phyloP scores from a whole-genome alignment of 345 rosid genomes.

The Euclidium syriacum region DNA sequence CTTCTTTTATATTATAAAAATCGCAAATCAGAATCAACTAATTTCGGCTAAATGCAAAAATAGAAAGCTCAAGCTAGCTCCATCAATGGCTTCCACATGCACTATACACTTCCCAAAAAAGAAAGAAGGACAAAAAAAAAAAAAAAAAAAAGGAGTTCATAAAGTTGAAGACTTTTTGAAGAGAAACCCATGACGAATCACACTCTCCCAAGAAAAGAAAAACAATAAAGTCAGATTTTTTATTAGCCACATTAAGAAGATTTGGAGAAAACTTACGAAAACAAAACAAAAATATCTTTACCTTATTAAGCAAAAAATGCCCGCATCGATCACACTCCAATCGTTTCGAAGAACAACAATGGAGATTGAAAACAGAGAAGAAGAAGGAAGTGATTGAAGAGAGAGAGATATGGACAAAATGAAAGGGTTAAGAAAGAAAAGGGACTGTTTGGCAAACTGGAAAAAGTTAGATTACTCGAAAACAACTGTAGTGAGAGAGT shows the following conservation, averaged over 20 bases:
- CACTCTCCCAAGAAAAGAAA: neutral
- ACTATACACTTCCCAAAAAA: neutral
- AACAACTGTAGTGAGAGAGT: conserved; percentile 17
- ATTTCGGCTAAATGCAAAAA: neutral
- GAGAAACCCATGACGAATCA: conserved; percentile 28
- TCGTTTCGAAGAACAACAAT: conserved; percentile 7
- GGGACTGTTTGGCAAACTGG: conserved; percentile 21
- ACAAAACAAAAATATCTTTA: neutral
- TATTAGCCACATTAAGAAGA: conserved; percentile 17
- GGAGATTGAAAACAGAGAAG: conserved; percentile 1
- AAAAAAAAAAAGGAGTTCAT: neutral
- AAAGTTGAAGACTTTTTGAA: conserved; percentile 24
- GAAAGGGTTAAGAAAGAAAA: conserved; percentile 12
- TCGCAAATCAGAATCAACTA: conserved; percentile 9
- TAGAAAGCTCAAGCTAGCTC: conserved; percentile 5
- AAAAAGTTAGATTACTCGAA: conserved; percentile 28
- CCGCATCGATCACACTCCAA: neutral
- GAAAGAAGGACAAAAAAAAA: neutral
- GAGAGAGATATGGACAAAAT: neutral
- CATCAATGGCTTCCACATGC: conserved; percentile 28
- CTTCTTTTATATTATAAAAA: neutral
- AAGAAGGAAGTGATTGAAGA: neutral
- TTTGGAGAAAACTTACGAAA: neutral
- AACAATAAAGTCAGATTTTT: conserved; percentile 13
- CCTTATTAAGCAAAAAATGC: neutral